phyloP scores from a whole-genome alignment of 2,329 filamentous ascomycete species.

The Trichoderma atroviride region DNA sequence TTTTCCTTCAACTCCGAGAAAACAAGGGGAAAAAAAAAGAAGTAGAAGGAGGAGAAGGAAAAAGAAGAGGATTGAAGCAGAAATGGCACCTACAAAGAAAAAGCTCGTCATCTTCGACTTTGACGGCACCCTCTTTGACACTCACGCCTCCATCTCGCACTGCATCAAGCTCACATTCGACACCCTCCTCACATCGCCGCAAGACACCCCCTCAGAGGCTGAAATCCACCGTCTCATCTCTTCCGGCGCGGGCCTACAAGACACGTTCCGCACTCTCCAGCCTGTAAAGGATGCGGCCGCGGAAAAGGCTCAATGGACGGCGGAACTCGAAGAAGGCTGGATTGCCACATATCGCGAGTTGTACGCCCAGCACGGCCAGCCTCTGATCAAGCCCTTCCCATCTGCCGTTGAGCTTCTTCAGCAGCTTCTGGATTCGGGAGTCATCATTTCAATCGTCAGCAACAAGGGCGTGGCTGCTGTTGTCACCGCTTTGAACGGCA shows the following conservation, averaged over 20 bases:
- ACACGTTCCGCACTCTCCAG: neutral
- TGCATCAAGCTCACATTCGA: neutral
- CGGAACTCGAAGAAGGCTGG: neutral
- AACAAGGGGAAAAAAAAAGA: neutral
- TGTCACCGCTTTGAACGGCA: neutral
- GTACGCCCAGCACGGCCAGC: neutral
- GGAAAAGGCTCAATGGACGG: neutral
- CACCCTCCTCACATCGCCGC: neutral
- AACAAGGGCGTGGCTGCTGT: neutral
- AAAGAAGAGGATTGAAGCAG: neutral
- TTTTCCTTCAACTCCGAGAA: neutral
- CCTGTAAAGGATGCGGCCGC: neutral
- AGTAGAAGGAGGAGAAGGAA: no score
- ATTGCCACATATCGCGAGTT: neutral
- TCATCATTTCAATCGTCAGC: neutral
- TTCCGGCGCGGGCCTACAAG: neutral
- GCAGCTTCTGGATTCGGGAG: neutral
- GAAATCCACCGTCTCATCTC: neutral
- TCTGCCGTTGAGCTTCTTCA: neutral
- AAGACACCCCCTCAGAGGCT: neutral
- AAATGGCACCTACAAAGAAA: neutral
- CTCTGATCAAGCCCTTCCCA: neutral
- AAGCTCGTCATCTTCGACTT: neutral
- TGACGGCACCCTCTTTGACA: conserved; percentile 1
- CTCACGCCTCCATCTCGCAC: neutral